phyloP scores from a whole-genome alignment of 2,329 filamentous ascomycete genomes.

The Paraconiothyrium sp. region DNA sequence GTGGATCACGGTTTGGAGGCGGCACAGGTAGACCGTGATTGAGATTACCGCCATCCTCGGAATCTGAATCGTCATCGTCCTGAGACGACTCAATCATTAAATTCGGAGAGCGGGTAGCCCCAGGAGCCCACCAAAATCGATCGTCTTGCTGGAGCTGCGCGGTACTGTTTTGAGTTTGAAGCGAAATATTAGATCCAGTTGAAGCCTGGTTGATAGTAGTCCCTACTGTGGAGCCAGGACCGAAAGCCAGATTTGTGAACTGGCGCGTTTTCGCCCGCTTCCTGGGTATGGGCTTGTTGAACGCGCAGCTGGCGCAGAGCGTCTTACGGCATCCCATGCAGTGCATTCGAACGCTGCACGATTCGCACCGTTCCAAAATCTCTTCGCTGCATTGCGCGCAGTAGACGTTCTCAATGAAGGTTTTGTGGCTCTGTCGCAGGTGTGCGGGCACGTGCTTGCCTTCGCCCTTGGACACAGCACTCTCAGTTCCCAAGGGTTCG shows the following conservation, averaged over 20 bases:
- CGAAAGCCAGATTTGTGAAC: constrained; percentile 50
- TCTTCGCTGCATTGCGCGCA: constrained; percentile 64
- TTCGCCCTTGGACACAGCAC: constrained; percentile 56
- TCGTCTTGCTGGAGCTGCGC: constrained; percentile 40
- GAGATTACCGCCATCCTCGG: constrained; percentile 46
- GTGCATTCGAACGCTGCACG: constrained; percentile 69
- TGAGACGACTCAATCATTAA: constrained; percentile 64
- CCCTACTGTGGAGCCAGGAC: constrained; percentile 36
- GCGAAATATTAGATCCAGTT: constrained; percentile 37
- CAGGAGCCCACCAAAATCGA: constrained; percentile 68
- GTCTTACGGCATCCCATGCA: constrained; percentile 69
- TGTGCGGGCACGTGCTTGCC: constrained; percentile 65
- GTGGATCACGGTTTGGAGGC: constrained; percentile 51
- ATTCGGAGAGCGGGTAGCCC: constrained; percentile 64
- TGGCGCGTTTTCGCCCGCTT: constrained; percentile 50
- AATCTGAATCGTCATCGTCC: constrained; percentile 50
- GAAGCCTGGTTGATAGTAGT: constrained; percentile 37
- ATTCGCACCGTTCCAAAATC: constrained; percentile 67
- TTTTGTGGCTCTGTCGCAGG: constrained; percentile 62
- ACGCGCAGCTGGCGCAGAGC: constrained; percentile 68
- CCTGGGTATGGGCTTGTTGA: constrained; percentile 62
- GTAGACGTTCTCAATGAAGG: constrained; percentile 62
- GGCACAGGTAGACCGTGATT: constrained; percentile 48
- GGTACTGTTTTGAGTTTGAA: constrained; percentile 33
- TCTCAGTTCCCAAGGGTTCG: constrained; percentile 63